phyloP scores from a whole-genome alignment of 306 rosid genomes.

The Malus asiatica region DNA sequence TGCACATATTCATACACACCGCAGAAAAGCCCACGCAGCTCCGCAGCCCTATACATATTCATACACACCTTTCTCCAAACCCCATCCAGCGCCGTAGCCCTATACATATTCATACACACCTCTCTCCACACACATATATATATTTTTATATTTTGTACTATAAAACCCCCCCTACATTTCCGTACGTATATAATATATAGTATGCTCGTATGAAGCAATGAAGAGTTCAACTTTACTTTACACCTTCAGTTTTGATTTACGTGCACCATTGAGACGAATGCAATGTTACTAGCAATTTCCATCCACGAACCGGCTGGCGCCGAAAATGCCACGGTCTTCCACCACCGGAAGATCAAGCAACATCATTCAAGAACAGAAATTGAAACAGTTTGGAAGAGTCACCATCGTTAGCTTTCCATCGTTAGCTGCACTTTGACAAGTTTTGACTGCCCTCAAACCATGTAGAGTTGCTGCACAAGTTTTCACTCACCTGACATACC shows the following conservation, averaged over 20 bases:
- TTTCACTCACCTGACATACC: not conserved
- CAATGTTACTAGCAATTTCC: slow-evolving; percentile 31
- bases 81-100: not conserved
- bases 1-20: too few species aligned
- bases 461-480: not conserved
- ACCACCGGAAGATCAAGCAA: slow-evolving; percentile 37
- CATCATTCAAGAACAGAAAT: slow-evolving; percentile 39
- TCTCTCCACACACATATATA: not conserved
- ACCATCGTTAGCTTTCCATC: not conserved
- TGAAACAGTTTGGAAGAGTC: slow-evolving; percentile 23
- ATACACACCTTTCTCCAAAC: not conserved
- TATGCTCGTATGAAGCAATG: not conserved
- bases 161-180: not conserved
- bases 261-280: slow-evolving; percentile 53
- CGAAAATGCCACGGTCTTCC: slow-evolving; percentile 21
- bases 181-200: not conserved
- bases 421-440: not conserved
- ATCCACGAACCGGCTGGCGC: slow-evolving; percentile 19
- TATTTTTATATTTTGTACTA: not conserved
- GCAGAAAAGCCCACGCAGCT: not conserved
- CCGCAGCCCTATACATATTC: not conserved
- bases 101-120: not conserved
- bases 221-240: not conserved
- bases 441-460: not conserved
- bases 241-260: slow-evolving; percentile 2